A percentile compares a stretch with the other conserved stretches of the same genome.
Evolutionary conservation across 371 early-diverging fungal species (phyloP).

Genomic region (Batrachochytrium dendrobatidis): DNA sequence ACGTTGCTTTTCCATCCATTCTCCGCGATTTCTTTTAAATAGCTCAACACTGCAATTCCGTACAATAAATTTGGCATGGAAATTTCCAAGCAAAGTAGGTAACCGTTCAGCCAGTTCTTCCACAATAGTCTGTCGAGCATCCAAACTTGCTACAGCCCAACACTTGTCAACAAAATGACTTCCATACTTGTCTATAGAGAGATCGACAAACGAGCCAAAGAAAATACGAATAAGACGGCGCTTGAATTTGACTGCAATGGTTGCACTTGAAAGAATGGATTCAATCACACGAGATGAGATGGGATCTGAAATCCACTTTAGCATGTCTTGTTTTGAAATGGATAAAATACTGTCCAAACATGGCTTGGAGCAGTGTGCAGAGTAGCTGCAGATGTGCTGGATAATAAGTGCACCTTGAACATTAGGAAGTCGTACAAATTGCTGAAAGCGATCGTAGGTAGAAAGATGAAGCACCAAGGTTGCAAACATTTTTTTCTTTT

Average conservation of each 20-base stretch:
- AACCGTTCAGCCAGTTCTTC: slow-evolving; percentile 54
- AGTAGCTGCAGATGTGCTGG: background rate
- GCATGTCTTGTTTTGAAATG: slow-evolving; percentile 24
- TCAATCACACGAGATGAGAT: slow-evolving; percentile 70
- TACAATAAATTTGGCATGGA: slow-evolving; percentile 64
- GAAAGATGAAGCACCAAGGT: background rate
- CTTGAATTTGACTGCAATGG: slow-evolving; percentile 53
- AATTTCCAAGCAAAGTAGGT: slow-evolving; percentile 49
- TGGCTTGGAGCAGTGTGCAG: background rate
- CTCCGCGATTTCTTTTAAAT: slow-evolving; percentile 63
- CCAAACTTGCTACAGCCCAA: slow-evolving; percentile 71
- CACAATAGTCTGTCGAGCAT: slow-evolving; percentile 56
- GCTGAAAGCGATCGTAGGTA: background rate
- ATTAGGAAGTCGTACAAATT: background rate
- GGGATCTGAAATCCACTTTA: slow-evolving; percentile 59
- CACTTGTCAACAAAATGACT: slow-evolving; percentile 70
- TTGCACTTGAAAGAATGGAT: slow-evolving; percentile 50
- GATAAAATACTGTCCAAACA: slow-evolving; percentile 33
- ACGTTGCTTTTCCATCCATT: slow-evolving; percentile 68
- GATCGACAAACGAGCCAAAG: slow-evolving; percentile 44
- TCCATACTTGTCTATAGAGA: slow-evolving; percentile 70
- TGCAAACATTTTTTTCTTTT: background rate
- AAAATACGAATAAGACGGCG: slow-evolving; percentile 57
- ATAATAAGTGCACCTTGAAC: background rate
- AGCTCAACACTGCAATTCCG: slow-evolving; percentile 72